Conservation (phyloP, 2,329 filamentous ascomycete species). For the Fusarium acutatum region DNA sequence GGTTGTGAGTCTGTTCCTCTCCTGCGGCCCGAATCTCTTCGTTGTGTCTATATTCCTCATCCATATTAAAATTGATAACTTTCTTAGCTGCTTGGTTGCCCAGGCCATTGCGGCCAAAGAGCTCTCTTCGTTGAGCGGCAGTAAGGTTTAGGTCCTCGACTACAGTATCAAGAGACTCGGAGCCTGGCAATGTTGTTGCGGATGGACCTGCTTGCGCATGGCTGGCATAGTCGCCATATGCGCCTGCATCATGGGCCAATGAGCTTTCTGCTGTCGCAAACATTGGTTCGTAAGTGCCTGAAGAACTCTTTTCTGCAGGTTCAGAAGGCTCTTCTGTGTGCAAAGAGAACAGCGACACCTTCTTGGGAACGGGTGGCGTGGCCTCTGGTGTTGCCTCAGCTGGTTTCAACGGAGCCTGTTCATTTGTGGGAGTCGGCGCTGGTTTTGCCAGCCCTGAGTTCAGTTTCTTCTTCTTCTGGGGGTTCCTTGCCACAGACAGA, state of each 20-base stretch:
- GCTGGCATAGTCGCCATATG: conserved; percentile 45
- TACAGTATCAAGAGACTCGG: conserved; percentile 73
- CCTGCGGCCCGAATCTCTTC: conserved; percentile 76
- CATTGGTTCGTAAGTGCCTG: conserved; percentile 60
- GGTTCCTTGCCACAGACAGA: conserved; percentile 81
- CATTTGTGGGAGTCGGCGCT: conserved; percentile 8
- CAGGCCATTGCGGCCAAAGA: conserved; percentile 76
- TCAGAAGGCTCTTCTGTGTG: conserved; percentile 51
- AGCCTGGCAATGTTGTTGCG: conserved; percentile 40
- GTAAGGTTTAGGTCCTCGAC: conserved; percentile 83
- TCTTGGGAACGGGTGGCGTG: conserved; percentile 51
- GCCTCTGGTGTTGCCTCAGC: conserved; percentile 25
- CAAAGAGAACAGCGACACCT: conserved; percentile 76
- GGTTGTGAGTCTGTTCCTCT: conserved; percentile 79
- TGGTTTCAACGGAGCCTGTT: conserved; percentile 18
- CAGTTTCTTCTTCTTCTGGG: conserved; percentile 71
- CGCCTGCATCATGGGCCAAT: conserved; percentile 26
- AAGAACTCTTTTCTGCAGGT: conserved; percentile 31
- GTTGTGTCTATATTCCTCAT: conserved; percentile 86
- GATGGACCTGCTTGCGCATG: conserved; percentile 45
- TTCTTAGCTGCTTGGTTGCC: conserved; percentile 55
- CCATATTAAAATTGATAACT: conserved; percentile 88
- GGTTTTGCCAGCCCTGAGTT: conserved; percentile 23
- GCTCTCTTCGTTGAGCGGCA: conserved; percentile 77
- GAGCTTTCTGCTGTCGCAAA: conserved; percentile 50